Percentiles rank a stretch among this genome's conserved stretches.
Conservation (phyloP, 768 basidiomycete species). For the Phylloporus sp. region DNA sequence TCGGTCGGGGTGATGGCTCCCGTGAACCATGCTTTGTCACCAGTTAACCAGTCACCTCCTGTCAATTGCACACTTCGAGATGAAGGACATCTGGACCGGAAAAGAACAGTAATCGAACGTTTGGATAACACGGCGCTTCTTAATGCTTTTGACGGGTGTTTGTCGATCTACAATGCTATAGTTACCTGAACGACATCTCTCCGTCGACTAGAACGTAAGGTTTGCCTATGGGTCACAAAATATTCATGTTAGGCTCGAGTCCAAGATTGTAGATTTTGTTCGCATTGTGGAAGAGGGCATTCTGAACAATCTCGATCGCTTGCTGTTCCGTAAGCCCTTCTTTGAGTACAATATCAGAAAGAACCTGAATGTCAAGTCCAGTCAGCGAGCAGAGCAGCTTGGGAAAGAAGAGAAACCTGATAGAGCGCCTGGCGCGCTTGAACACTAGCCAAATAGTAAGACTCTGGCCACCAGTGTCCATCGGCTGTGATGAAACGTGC, state of each 20-base stretch:
- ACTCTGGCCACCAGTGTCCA: conserved; percentile 61
- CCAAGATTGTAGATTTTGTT: conserved; percentile 58
- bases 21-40: too few relatives aligned
- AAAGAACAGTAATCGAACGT: too few relatives aligned
- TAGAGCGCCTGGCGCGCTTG: conserved; percentile 63
- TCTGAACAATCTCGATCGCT: conserved; percentile 49
- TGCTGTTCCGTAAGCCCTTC: conserved; percentile 51
- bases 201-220: background rate
- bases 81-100: too few relatives aligned
- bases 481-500: conserved; percentile 9
- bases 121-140: too few relatives aligned
- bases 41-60: too few relatives aligned
- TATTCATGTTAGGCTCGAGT: conserved; percentile 31
- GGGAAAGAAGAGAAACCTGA: conserved; percentile 37
- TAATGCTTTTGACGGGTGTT: too few relatives aligned
- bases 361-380: conserved; percentile 53
- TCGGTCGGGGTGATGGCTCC: too few relatives aligned
- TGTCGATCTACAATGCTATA: too few relatives aligned
- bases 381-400: conserved; percentile 39
- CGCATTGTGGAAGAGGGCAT: conserved; percentile 62
- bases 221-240: conserved; percentile 1
- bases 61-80: too few relatives aligned
- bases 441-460: conserved; percentile 59
- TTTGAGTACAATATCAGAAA: conserved; percentile 43
- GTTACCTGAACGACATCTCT: background rate